Evolutionary conservation across 2,329 filamentous ascomycete genomes (phyloP), one percentile per base, ranked within the genome.

Genomic region (Chrysoporthe puriensis): DNA sequence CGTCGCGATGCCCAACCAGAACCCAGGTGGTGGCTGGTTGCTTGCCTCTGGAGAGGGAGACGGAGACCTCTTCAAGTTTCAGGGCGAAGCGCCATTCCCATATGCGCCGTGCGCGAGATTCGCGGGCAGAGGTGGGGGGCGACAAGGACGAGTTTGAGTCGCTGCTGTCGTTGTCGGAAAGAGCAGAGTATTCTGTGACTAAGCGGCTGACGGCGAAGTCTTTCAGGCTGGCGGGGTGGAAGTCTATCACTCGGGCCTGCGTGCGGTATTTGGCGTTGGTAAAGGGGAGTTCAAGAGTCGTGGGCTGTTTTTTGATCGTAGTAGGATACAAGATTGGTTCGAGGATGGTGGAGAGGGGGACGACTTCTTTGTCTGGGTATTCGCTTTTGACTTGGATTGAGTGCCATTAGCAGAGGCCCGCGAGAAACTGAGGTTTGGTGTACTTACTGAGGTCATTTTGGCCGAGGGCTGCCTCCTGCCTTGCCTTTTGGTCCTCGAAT

Each of bases 31-130:
- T 82, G 7, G 84, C 75, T 16, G 81, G 84, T 16, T 77, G 74
- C 72, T 66, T 75, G 73, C 69, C 67, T 57, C 32, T 73, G 67
- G 36, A 66, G 43, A 48, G 48, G 40, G 54, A 44, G 6, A 57
- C 16, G 13, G 79, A 76, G 0, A 86, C 88, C 71, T 94, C 92
- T 77, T 97, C 91, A 1, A 97, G 86, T 14, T 91, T 83, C 34
- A 98, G 83, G 32, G 86, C 87, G 77, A 97, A 97, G 16, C 87
- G 85, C 94, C 94, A 97, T 77, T 96, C 89, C 91, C 93, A 97
- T 8, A 77, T 74, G 14, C 71, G 75, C 6, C 71, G 48, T 6
- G n/a, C 71, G 73, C 1, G 69, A 2, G 75, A 57, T n/a, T 73
- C 75, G 68, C 14, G 75, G 66, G 4, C 67, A 73, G 58, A 26